Conservation (phyloP, 495 filamentous ascomycete species). For the Penicillium mononematosum region DNA sequence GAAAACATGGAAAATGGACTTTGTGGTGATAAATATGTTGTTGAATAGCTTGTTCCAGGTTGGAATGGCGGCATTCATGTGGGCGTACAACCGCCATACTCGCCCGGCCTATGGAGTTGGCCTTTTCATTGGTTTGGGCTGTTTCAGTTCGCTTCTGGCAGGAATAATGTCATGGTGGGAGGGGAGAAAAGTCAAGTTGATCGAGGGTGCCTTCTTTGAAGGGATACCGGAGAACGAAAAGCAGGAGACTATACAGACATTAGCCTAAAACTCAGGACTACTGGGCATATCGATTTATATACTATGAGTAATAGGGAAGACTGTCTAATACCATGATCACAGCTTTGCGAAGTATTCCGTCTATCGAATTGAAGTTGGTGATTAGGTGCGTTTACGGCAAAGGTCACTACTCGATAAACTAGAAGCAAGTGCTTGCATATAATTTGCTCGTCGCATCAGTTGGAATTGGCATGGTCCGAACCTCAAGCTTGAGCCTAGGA, state of each 20-base stretch:
- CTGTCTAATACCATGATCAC: too few species aligned
- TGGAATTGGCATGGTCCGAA: too few species aligned
- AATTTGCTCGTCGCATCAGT: too few species aligned
- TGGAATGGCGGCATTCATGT: slow-evolving; percentile 74
- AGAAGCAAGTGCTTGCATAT: too few species aligned
- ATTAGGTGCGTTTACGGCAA: too few species aligned
- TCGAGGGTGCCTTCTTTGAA: background rate
- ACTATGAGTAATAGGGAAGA: too few species aligned
- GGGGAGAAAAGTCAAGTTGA: background rate
- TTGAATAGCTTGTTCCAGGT: slow-evolving; percentile 74
- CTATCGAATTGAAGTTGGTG: too few species aligned
- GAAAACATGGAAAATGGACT: slow-evolving; percentile 71
- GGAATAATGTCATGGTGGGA: slow-evolving; percentile 69
- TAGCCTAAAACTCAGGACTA: background rate
- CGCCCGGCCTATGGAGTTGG: slow-evolving; percentile 75
- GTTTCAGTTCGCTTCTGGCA: slow-evolving; percentile 63
- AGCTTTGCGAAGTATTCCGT: too few species aligned
- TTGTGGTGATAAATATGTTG: slow-evolving; percentile 72
- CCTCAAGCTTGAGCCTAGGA: too few species aligned
- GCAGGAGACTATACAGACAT: background rate
- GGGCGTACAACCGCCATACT: slow-evolving; percentile 67
- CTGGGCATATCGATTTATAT: background rate
- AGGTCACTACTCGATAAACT: too few species aligned
- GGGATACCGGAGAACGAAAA: background rate
- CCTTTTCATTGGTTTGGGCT: slow-evolving; percentile 67